Conservation (phyloP, 2,329 filamentous ascomycete genomes). For the Sporothrix euskadiensis region DNA sequence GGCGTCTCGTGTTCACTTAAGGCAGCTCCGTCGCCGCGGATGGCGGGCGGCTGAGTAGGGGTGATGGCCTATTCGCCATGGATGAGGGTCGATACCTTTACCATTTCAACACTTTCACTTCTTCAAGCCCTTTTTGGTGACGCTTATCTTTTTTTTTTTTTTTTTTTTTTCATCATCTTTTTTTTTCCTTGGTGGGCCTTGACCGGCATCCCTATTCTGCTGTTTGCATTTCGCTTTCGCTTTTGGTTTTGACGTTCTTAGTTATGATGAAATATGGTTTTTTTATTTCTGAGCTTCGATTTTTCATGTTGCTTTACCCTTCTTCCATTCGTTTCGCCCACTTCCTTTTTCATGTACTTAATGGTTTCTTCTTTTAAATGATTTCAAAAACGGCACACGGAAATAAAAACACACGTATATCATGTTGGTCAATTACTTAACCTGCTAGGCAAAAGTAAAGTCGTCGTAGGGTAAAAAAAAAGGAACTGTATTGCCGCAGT, state of each 20-base stretch:
- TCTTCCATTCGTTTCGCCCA: not conserved
- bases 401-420: constrained; percentile 15
- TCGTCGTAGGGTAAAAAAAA: not conserved
- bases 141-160: not conserved
- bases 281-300: not conserved
- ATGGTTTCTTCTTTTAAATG: not conserved
- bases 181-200: not conserved
- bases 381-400: not conserved
- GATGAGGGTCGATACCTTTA: not conserved
- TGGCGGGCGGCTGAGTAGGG: not conserved
- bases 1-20: not conserved
- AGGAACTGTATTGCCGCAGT: not conserved
- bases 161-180: not conserved
- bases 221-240: not conserved
- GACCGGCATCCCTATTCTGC: not conserved
- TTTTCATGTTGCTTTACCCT: not conserved
- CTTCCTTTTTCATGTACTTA: not conserved
- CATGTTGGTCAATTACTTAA: not conserved
- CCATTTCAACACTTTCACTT: not conserved
- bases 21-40: constrained; percentile 13
- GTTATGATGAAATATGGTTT: constrained; percentile 4
- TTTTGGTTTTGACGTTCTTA: not conserved
- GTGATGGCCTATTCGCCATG: not conserved
- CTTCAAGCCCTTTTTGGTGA: constrained; percentile 2
- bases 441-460: not conserved